phyloP scores from a whole-genome alignment of 805 yeast species.

The Candida pseudoglaebosa region DNA sequence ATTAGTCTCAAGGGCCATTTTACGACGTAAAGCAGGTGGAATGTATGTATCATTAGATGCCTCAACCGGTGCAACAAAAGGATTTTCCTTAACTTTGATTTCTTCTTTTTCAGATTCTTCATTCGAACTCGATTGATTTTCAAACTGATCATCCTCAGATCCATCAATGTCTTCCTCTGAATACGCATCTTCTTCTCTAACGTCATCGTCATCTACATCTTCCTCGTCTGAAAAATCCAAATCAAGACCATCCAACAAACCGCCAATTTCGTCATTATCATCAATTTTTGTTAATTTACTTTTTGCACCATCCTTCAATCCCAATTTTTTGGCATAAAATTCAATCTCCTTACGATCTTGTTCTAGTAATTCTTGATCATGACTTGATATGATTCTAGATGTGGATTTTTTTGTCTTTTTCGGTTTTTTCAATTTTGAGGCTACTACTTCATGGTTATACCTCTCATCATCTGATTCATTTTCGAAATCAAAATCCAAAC shows the following conservation, averaged over 20 bases:
- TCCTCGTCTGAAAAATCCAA: slow-evolving; percentile 34
- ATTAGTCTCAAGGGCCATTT: slow-evolving; percentile 37
- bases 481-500: slow-evolving; percentile 47
- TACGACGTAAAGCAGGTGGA: slow-evolving; percentile 82
- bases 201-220: slow-evolving; percentile 13
- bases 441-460: slow-evolving; percentile 6
- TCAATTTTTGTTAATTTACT: slow-evolving; percentile 44
- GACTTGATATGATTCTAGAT: slow-evolving; percentile 23
- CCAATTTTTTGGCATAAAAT: slow-evolving; percentile 79
- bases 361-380: slow-evolving; percentile 45
- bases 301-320: slow-evolving; percentile 54
- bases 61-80: slow-evolving; percentile 53
- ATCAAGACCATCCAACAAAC: slow-evolving; percentile 75
- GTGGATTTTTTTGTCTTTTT: slow-evolving; percentile 9
- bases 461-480: slow-evolving; percentile 15
- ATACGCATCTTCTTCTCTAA: slow-evolving; percentile 15
- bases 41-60: slow-evolving; percentile 47
- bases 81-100: slow-evolving; percentile 52
- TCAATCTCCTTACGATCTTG: slow-evolving; percentile 76
- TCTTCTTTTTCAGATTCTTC: slow-evolving; percentile 1
- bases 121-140: slow-evolving; percentile 25
- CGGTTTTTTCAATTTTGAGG: slow-evolving; percentile 6
- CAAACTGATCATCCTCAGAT: slow-evolving; percentile 15
- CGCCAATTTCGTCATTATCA: slow-evolving; percentile 77
- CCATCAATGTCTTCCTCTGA: slow-evolving; percentile 12